Evolutionary conservation across 345 rosid species (phyloP).

Genomic region (Gossypium rotundifolium): DNA sequence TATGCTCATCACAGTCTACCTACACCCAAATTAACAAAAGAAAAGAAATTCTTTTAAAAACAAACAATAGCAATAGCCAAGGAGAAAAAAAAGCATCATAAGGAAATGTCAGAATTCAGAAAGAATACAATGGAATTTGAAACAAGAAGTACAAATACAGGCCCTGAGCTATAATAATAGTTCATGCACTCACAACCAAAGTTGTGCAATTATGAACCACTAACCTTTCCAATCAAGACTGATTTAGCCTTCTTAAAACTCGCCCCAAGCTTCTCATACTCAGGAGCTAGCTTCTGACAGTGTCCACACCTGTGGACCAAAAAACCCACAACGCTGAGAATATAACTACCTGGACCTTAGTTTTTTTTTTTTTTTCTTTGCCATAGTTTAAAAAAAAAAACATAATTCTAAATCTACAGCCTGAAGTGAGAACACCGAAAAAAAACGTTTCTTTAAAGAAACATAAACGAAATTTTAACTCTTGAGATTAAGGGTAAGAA

Average conservation of each 20-base stretch:
- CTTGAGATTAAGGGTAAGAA: background rate
- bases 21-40: slow-evolving; percentile 29
- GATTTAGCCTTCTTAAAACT: slow-evolving; percentile 90
- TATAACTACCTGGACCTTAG: background rate
- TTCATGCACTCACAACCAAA: background rate
- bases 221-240: slow-evolving; percentile 86
- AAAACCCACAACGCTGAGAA: background rate
- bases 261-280: slow-evolving; percentile 82
- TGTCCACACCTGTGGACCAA: slow-evolving; percentile 79
- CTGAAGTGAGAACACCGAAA: background rate
- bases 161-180: too few species aligned
- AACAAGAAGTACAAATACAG: background rate
- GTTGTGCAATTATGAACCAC: background rate
- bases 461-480: background rate
- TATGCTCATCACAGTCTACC: slow-evolving; percentile 98
- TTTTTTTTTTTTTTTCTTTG: too few species aligned
- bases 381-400: background rate
- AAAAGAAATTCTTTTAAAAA: background rate
- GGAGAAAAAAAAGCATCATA: background rate
- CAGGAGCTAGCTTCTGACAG: slow-evolving; percentile 98
- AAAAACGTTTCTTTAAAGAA: background rate
- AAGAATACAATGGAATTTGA: background rate
- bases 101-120: background rate
- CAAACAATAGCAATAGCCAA: background rate
- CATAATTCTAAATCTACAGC: background rate